Conservation (phyloP, 2,329 filamentous ascomycete species). For the Apiospora pterosperma region DNA sequence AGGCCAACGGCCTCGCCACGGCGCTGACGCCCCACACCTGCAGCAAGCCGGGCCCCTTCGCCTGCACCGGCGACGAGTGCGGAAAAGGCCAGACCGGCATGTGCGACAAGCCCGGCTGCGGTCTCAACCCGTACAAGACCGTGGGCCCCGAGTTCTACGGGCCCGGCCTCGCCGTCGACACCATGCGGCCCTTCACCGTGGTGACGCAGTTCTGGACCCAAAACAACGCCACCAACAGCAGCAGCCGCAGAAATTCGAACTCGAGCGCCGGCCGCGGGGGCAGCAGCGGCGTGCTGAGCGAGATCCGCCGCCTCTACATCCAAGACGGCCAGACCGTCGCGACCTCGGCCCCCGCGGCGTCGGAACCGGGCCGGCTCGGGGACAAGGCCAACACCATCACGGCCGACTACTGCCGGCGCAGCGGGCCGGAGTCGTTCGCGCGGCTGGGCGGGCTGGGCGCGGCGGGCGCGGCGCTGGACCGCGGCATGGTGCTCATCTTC, state of each 20-base stretch:
- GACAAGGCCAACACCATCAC: conserved; percentile 41
- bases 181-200: conserved; percentile 51
- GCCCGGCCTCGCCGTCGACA: conserved; percentile 52
- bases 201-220: conserved; percentile 6
- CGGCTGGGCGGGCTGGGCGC: conserved; percentile 52
- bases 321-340: not conserved
- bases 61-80: conserved; percentile 2
- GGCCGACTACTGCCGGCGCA: conserved; percentile 51
- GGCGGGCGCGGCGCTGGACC: conserved; percentile 46
- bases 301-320: conserved; percentile 6
- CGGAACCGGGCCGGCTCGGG: not conserved
- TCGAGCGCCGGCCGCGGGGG: no score
- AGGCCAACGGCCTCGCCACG: conserved; percentile 58
- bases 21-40: conserved; percentile 62
- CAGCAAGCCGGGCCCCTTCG: conserved; percentile 37
- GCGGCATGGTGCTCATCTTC: conserved; percentile 45
- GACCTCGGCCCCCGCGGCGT: not conserved
- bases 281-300: not conserved
- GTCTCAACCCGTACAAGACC: conserved; percentile 65
- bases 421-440: not conserved
- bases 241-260: no score
- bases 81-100: conserved; percentile 27
- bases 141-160: conserved; percentile 60
- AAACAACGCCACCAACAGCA: not conserved
- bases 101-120: conserved; percentile 64